Evolutionary conservation across 192 early-diverging fungal genomes (phyloP).

Genomic region (Coemansia sp.): DNA sequence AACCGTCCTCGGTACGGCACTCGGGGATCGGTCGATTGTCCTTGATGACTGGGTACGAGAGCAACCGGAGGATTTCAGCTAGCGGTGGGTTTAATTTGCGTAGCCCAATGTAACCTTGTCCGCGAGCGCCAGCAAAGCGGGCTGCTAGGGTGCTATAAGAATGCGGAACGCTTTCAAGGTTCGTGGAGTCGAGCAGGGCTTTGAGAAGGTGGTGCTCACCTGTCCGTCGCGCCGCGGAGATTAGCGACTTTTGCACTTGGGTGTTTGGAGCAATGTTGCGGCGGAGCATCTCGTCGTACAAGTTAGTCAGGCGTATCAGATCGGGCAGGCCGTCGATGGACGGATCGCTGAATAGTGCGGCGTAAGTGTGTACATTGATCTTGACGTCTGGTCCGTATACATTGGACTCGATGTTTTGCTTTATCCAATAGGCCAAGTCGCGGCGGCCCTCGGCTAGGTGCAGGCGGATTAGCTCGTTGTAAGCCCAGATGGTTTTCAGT

Average conservation of each 20-base stretch:
- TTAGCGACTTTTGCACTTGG: conserved; percentile 31
- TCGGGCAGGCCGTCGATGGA: conserved; percentile 11
- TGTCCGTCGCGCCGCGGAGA: conserved; percentile 13
- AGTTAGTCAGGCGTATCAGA: conserved; percentile 15
- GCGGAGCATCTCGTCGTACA: conserved; percentile 46
- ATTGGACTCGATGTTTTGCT: conserved; percentile 26
- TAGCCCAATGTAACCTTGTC: conserved; percentile 29
- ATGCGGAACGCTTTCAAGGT: background rate
- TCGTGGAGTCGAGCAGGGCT: conserved; percentile 19
- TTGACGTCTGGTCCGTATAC: conserved; percentile 13
- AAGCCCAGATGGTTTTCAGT: conserved; percentile 14
- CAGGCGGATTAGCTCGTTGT: conserved; percentile 45
- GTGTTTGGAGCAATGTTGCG: conserved; percentile 25
- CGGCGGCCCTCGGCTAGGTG: conserved; percentile 20
- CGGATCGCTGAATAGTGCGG: conserved; percentile 38
- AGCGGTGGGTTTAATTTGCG: conserved; percentile 6
- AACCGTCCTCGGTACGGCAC: background rate
- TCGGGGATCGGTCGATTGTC: conserved; percentile 29
- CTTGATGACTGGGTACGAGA: conserved; percentile 31
- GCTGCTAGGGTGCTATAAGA: conserved; percentile 15
- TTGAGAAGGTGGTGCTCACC: conserved; percentile 23
- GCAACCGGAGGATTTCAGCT: conserved; percentile 27
- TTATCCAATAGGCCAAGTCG: conserved; percentile 27
- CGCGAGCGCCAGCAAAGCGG: conserved; percentile 24
- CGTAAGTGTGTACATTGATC: conserved; percentile 35